phyloP scores from a whole-genome alignment of 257 asterid species.

The Plantago elongata region DNA sequence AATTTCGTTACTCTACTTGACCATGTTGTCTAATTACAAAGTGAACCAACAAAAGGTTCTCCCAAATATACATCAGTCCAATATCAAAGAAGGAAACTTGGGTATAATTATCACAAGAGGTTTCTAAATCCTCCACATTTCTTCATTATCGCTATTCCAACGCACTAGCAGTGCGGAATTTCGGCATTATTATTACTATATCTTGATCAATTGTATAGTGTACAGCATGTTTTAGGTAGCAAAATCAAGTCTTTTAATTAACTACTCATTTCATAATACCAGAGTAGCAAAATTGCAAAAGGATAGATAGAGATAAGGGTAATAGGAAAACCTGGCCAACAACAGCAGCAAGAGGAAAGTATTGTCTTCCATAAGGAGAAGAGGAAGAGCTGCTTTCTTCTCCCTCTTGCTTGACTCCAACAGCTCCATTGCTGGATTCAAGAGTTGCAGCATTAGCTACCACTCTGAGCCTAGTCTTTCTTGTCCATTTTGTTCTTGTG shows the following conservation, averaged over 20 bases:
- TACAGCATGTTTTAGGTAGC: background rate
- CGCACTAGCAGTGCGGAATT: too few relatives aligned
- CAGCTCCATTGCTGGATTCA: slow-evolving; percentile 63
- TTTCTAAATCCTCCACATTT: too few relatives aligned
- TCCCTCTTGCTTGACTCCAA: slow-evolving; percentile 21
- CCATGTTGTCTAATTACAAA: too few relatives aligned
- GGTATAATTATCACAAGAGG: too few relatives aligned
- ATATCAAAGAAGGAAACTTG: too few relatives aligned
- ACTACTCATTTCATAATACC: too few relatives aligned
- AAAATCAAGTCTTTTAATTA: too few relatives aligned
- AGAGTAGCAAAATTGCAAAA: background rate
- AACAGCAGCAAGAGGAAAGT: slow-evolving; percentile 91
- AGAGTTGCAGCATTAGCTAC: slow-evolving; percentile 55
- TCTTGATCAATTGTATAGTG: too few relatives aligned
- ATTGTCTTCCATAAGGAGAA: slow-evolving; percentile 60
- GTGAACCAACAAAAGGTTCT: too few relatives aligned
- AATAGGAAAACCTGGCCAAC: slow-evolving; percentile 74
- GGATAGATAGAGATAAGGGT: background rate
- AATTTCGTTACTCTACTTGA: too few relatives aligned
- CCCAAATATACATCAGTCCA: too few relatives aligned
- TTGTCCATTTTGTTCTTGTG: slow-evolving; percentile 22
- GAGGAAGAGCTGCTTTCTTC: slow-evolving; percentile 9
- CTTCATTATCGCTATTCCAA: too few relatives aligned
- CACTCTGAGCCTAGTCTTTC: slow-evolving; percentile 31
- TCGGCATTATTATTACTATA: background rate